phyloP scores from a whole-genome alignment of 2,329 filamentous ascomycete species.

The Verticillium klebahnii region DNA sequence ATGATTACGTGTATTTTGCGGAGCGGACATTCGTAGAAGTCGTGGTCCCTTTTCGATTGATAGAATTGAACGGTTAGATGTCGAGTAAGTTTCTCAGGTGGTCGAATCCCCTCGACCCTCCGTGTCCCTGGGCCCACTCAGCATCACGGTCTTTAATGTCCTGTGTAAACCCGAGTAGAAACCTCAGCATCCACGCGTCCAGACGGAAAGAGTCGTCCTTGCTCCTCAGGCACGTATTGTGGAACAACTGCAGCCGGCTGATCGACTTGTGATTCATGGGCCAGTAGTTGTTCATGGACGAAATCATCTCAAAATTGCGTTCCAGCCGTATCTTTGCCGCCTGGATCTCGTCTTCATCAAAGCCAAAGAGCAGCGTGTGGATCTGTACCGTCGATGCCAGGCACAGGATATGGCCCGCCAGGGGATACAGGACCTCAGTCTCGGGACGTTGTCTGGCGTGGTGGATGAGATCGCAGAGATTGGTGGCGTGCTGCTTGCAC shows the following conservation, averaged over 20 bases:
- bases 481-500: conserved; percentile 33
- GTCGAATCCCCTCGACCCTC: background rate
- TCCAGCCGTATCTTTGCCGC: conserved; percentile 30
- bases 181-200: conserved; percentile 36
- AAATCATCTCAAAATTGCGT: conserved; percentile 38
- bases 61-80: background rate
- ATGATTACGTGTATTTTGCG: too few relatives aligned
- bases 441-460: conserved; percentile 26
- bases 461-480: conserved; percentile 34
- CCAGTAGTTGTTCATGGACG: conserved; percentile 34
- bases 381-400: conserved; percentile 41
- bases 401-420: conserved; percentile 40
- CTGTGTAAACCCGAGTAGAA: conserved; percentile 25
- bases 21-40: too few relatives aligned
- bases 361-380: conserved; percentile 37
- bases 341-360: conserved; percentile 27
- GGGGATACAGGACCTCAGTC: conserved; percentile 35
- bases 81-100: background rate
- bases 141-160: conserved; percentile 20
- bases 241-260: conserved; percentile 33
- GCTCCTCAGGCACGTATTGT: conserved; percentile 31
- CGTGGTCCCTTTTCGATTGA: too few relatives aligned
- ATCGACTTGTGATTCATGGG: conserved; percentile 31
- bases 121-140: conserved; percentile 4
- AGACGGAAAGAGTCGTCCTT: conserved; percentile 31